Conservation (phyloP, 106 monocot genomes). For the Dioscorea dumetorum region DNA sequence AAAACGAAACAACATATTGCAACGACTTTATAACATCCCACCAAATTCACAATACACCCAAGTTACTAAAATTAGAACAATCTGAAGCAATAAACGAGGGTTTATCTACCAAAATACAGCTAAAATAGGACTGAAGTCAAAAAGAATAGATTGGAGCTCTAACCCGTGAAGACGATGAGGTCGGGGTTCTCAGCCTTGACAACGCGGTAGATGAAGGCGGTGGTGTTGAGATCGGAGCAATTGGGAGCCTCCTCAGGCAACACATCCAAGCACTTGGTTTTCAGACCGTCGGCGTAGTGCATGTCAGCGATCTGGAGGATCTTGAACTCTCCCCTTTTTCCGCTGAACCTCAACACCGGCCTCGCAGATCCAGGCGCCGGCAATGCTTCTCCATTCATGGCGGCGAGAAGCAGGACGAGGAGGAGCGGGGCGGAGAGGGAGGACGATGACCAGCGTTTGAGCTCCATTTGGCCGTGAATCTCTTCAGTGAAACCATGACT, state of each 20-base stretch:
- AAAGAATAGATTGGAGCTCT: neutral
- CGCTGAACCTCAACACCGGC: constrained; percentile 17
- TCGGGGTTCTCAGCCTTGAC: constrained; percentile 70
- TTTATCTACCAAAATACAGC: too few species aligned
- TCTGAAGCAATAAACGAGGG: too few species aligned
- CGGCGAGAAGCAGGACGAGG: too few species aligned
- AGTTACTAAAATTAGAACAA: too few species aligned
- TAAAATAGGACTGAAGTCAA: too few species aligned
- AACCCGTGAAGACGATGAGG: constrained; percentile 20
- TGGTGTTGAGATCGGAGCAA: constrained; percentile 95
- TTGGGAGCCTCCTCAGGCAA: constrained; percentile 31
- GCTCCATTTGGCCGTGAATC: too few species aligned
- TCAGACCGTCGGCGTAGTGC: constrained; percentile 77
- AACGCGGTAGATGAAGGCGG: constrained; percentile 66
- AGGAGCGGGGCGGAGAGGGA: too few species aligned
- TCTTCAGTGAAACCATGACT: too few species aligned
- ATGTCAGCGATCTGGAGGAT: constrained; percentile 91
- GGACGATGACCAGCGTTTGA: too few species aligned
- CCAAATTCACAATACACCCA: too few species aligned
- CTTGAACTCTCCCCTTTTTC: constrained; percentile 57
- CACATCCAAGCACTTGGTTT: constrained; percentile 58
- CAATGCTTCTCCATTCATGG: neutral
- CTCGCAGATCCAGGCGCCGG: neutral
- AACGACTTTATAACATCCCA: too few species aligned
- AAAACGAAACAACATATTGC: too few species aligned